Evolutionary conservation across 2,329 filamentous ascomycete species (phyloP).

Genomic region (Chalaropsis thielavioides): DNA sequence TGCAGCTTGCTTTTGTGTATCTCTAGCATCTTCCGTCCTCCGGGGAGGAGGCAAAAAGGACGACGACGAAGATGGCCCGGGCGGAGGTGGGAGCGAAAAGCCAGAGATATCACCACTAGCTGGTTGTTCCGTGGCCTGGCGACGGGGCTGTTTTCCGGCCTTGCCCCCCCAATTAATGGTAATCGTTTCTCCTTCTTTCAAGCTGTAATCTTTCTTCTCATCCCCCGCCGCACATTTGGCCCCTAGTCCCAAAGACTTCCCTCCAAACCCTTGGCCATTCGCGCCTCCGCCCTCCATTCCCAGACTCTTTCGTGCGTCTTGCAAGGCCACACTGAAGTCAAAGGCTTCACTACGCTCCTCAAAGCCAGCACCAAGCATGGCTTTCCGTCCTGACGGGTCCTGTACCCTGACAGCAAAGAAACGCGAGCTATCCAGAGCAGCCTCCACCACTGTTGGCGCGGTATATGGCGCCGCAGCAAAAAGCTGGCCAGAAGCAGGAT

Average conservation of each 20-base stretch:
- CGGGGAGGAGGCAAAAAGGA: constrained; percentile 52
- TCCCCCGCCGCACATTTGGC: constrained; percentile 26
- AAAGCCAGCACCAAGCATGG: constrained; percentile 70
- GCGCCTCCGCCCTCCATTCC: constrained; percentile 37
- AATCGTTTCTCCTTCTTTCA: constrained; percentile 85
- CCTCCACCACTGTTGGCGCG: constrained; percentile 50
- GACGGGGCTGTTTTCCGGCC: constrained; percentile 26
- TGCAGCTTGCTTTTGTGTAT: constrained; percentile 42
- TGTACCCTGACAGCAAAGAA: constrained; percentile 77
- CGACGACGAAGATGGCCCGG: constrained; percentile 34
- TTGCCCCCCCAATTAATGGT: constrained; percentile 42
- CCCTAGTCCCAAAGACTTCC: constrained; percentile 25
- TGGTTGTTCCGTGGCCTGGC: constrained; percentile 16
- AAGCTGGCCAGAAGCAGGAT: constrained; percentile 54
- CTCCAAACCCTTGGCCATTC: constrained; percentile 7
- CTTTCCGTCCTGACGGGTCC: constrained; percentile 60
- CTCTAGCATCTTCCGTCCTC: constrained; percentile 44
- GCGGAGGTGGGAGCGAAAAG: constrained; percentile 42
- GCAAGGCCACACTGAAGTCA: constrained; percentile 67
- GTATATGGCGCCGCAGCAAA: constrained; percentile 78
- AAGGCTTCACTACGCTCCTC: constrained; percentile 77
- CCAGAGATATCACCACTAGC: constrained; percentile 23
- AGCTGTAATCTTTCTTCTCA: constrained; percentile 60
- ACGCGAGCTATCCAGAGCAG: constrained; percentile 61
- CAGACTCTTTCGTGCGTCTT: constrained; percentile 59